Base-by-base conservation (phyloP, 1,284 basidiomycete genomes). In the Sporisorium graminicola region DNA sequence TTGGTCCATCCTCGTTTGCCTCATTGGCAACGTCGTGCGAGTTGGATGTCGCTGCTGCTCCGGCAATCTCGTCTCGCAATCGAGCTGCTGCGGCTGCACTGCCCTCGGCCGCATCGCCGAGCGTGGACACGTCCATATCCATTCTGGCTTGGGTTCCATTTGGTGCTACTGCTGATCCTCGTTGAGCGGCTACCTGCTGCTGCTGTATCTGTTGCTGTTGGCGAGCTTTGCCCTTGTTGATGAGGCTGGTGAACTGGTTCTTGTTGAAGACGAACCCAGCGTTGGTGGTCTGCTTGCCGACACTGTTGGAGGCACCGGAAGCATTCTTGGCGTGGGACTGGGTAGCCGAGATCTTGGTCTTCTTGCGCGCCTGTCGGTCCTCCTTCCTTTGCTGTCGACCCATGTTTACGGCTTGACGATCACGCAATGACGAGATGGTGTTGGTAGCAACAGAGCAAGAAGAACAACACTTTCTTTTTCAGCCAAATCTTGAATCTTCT, bases 201-300 rank as follows among this genome's bases (percentile, higher is more conserved):
- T 67, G 64, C 20, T 76, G 67, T 1, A 51, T n/a, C 22, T 66
- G 68, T 26, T 76, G 65, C n/a, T 61, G 12, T 42, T 71, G 67
- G 16, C 61, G n/a, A 12, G 58, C 56, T 44, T 76, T 76, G 22
- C 68, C 74, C 52, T 71, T 71, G 61, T 68, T 71, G 65, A 71
- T 42, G 46, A 76, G 64, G n/a, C 56, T 59, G 9, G 64, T 14
- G 51, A 71, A 76, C 47, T 67, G 65, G 40, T 67, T 68, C 60
- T 76, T 71, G 57, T 67, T 61, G 35, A 76, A 76, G 12, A 71
- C 74, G 24, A 76, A 71, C 33, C 60, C 55, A 20, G 68, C 68
- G 43, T 76, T 71, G 61, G 29, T 35, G n/a, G 64, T 16, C 55
- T 76, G 68, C 43, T 68, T 71, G 44, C 74, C 65, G 16, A 66